Conservation (phyloP, 768 basidiomycete species). For the Saitozyma sp. region DNA sequence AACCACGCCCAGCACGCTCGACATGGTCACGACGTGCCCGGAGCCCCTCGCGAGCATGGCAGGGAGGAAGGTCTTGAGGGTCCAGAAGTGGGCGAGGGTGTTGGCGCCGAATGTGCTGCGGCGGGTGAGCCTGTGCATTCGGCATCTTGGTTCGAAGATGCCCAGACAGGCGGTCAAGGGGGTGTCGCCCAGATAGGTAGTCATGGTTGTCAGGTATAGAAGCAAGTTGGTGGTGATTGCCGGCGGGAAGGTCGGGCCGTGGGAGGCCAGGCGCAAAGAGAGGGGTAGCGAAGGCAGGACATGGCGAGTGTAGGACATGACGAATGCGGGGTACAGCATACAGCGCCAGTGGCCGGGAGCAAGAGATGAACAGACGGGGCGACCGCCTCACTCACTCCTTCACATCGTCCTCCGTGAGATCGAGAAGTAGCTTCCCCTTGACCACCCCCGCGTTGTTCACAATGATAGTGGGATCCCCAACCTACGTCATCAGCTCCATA, state of each 20-base stretch:
- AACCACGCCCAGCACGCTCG: conserved; percentile 71
- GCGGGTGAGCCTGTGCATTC: background rate
- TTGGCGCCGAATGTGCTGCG: conserved; percentile 86
- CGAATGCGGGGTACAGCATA: no score
- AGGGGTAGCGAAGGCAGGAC: no score
- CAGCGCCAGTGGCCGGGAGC: background rate
- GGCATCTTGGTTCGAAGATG: background rate
- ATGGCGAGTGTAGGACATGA: no score
- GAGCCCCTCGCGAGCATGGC: conserved; percentile 71
- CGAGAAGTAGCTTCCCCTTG: conserved; percentile 81
- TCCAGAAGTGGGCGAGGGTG: conserved; percentile 85
- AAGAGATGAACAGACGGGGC: background rate
- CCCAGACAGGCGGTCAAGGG: no score
- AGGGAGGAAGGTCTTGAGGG: conserved; percentile 88
- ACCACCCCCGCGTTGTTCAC: conserved; percentile 95
- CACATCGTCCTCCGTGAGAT: conserved; percentile 74
- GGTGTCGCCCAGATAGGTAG: no score
- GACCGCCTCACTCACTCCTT: conserved; percentile 65
- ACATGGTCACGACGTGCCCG: conserved; percentile 85
- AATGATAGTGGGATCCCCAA: conserved; percentile 83
- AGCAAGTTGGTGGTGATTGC: no score
- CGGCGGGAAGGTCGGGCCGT: no score
- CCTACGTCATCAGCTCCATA: conserved; percentile 14
- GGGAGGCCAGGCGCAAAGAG: no score
- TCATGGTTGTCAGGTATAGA: no score